Evolutionary conservation across 768 basidiomycete genomes (phyloP).

Genomic region (Rhizopogon sp.): DNA sequence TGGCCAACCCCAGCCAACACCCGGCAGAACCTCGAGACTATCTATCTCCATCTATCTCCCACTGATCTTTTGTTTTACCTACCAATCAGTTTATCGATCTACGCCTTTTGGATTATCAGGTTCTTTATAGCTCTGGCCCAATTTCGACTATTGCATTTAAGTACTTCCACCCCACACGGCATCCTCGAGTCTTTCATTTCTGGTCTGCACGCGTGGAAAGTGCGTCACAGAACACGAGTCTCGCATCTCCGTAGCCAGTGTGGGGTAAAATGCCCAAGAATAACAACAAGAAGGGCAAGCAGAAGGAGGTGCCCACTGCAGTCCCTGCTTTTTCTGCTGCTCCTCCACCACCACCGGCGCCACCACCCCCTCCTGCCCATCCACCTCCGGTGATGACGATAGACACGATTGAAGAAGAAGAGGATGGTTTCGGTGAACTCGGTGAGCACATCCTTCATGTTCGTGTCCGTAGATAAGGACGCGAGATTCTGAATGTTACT

Average conservation of each 20-base stretch:
- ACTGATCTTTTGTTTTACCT: not conserved
- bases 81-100: slow-evolving; percentile 1
- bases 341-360: slow-evolving; percentile 1
- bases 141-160: slow-evolving; percentile 3
- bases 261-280: slow-evolving; percentile 23
- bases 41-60: not conserved
- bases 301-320: slow-evolving; percentile 17
- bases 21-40: not conserved
- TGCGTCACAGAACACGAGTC: slow-evolving; percentile 23
- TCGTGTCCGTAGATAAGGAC: not conserved
- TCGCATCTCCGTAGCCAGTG: slow-evolving; percentile 12
- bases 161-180: slow-evolving; percentile 6
- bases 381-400: slow-evolving; percentile 10
- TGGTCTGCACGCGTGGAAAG: slow-evolving; percentile 13
- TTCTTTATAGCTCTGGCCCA: slow-evolving; percentile 9
- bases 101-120: slow-evolving; percentile 1
- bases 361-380: slow-evolving; percentile 4
- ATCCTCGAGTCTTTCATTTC: slow-evolving; percentile 27
- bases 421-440: slow-evolving; percentile 12
- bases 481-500: not conserved
- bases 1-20: not conserved
- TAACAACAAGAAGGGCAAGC: slow-evolving; percentile 28
- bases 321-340: slow-evolving; percentile 1
- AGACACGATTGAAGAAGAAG: slow-evolving; percentile 23
- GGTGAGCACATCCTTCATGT: slow-evolving; percentile 13